Percentiles rank a stretch among this genome's conserved stretches.
Conservation (phyloP, 805 yeast species). For the Starmerella sp. region DNA sequence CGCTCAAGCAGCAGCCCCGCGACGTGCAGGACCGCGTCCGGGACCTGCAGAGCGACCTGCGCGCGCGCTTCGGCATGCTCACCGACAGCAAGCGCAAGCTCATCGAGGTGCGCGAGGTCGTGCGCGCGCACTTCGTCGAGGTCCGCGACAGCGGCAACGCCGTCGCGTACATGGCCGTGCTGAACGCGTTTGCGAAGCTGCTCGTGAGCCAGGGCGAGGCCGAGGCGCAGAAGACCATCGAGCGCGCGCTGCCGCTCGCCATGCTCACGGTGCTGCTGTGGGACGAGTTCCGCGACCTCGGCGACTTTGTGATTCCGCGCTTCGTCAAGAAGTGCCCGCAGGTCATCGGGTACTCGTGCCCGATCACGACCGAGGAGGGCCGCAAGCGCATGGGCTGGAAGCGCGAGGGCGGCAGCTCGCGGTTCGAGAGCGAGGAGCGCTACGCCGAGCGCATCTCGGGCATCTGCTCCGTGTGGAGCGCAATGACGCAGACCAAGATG, state of each 20-base stretch:
- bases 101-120: constrained; percentile 33
- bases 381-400: constrained; percentile 82
- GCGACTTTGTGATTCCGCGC: constrained; percentile 57
- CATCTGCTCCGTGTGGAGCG: constrained; percentile 68
- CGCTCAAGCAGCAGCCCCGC: constrained; percentile 40
- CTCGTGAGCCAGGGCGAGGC: constrained; percentile 85
- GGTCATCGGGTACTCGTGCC: constrained; percentile 69
- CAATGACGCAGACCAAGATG: constrained; percentile 46
- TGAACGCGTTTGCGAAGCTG: constrained; percentile 77
- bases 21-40: constrained; percentile 44
- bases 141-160: constrained; percentile 35
- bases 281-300: constrained; percentile 40
- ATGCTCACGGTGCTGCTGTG: constrained; percentile 48
- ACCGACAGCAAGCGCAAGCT: constrained; percentile 61
- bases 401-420: constrained; percentile 32
- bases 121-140: constrained; percentile 39
- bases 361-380: constrained; percentile 72
- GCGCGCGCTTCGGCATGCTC: constrained; percentile 85
- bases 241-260: constrained; percentile 71
- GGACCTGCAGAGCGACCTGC: constrained; percentile 60
- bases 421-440: constrained; percentile 43
- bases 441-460: constrained; percentile 85
- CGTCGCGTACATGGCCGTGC: constrained; percentile 56
- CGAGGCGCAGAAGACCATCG: constrained; percentile 71
- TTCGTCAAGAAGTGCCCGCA: constrained; percentile 85